Evolutionary conservation across 192 early-diverging fungal genomes (phyloP).

Genomic region (Glomus cerebriforme): DNA sequence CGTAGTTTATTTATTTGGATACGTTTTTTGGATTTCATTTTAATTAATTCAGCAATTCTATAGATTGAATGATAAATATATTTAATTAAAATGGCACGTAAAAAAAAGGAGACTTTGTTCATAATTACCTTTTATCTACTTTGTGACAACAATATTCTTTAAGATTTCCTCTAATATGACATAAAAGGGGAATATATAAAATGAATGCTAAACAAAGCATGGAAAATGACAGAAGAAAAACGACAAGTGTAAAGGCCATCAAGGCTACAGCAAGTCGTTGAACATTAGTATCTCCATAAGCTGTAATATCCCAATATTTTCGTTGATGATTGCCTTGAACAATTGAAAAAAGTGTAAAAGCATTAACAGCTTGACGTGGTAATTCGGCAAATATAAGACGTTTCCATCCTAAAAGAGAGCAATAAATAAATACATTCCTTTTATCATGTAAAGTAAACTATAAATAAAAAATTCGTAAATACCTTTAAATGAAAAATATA

Average conservation of each 20-base stretch:
- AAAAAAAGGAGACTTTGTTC: slow-evolving; percentile 12
- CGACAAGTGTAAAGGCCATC: slow-evolving; percentile 65
- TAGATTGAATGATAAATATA: slow-evolving; percentile 21
- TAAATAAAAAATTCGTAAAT: slow-evolving; percentile 12
- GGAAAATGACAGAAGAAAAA: slow-evolving; percentile 61
- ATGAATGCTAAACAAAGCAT: slow-evolving; percentile 61
- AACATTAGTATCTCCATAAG: slow-evolving; percentile 31
- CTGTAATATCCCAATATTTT: slow-evolving; percentile 1
- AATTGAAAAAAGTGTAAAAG: slow-evolving; percentile 50
- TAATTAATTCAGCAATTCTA: slow-evolving; percentile 62
- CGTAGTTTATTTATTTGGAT: slow-evolving; percentile 34
- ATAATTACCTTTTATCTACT: slow-evolving; percentile 81
- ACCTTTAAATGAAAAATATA: slow-evolving; percentile 87
- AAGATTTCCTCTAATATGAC: slow-evolving; percentile 79
- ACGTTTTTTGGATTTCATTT: slow-evolving; percentile 54
- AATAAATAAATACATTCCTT: neutral
- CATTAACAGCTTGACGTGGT: slow-evolving; percentile 76
- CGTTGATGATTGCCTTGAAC: slow-evolving; percentile 15
- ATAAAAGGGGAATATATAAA: slow-evolving; percentile 78
- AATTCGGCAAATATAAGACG: slow-evolving; percentile 80
- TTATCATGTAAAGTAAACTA: neutral
- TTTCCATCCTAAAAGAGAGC: slow-evolving; percentile 69
- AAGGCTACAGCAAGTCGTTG: slow-evolving; percentile 3
- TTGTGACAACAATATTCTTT: slow-evolving; percentile 90
- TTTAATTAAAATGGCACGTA: neutral